A percentile compares a stretch with the other conserved stretches of the same genome.
Conservation (phyloP, 169 alveolate species). For the Eimeria maxima region DNA sequence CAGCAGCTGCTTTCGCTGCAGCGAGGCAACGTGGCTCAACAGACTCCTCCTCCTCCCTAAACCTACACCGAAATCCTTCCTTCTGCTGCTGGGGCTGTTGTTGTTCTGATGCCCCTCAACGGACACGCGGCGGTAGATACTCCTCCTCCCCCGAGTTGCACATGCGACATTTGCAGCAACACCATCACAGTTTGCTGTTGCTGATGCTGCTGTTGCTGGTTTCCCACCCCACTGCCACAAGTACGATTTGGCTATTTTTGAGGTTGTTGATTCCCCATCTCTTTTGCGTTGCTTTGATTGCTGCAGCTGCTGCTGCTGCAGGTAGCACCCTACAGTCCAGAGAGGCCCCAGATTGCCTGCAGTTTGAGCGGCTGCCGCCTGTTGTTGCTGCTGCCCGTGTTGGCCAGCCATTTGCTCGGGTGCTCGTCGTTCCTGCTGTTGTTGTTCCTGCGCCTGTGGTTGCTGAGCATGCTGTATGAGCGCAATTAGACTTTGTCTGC, state of each 20-base stretch:
- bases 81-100: background rate
- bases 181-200: background rate
- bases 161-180: background rate
- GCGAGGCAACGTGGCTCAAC: background rate
- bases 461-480: background rate
- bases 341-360: background rate
- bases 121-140: background rate
- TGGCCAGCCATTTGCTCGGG: too few species aligned
- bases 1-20: conserved; percentile 47
- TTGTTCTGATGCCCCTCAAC: background rate
- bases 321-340: background rate
- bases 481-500: conserved; percentile 19
- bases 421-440: background rate
- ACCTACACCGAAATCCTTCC: background rate
- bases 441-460: background rate
- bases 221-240: conserved; percentile 37
- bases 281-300: background rate
- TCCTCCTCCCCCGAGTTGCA: background rate
- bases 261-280: background rate
- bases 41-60: background rate
- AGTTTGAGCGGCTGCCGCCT: background rate
- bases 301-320: background rate
- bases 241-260: background rate
- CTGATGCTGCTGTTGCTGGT: background rate
- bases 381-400: background rate